Base-by-base conservation (phyloP, 2,329 filamentous ascomycete species). In the Phialocephala sp. region DNA sequence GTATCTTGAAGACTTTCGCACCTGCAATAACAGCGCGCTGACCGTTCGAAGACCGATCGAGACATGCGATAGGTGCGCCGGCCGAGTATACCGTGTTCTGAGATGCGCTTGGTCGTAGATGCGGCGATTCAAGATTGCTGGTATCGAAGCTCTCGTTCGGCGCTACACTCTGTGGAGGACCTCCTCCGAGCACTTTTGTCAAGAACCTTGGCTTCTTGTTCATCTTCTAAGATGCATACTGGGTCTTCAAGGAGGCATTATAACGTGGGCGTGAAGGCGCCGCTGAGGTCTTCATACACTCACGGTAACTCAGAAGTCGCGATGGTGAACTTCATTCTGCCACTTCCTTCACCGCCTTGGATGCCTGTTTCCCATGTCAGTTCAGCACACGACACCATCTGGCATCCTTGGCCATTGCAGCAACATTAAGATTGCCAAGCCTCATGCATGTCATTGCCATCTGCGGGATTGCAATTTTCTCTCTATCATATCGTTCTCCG, bases 1-100 rank as follows among this genome's bases (percentile, higher is more conserved):
- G 76, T 1, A 84, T 88, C 77, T 88, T 88, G 66, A 90, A 84
- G 27, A 89, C 80, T 69, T 89, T 85, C 68, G 84, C 80, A 6
- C 87, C 86, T 8, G 82, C 87, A 50, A 90, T 78, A 2, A 89
- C 82, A 39, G 84, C 86, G 54, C 81, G 79, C 39, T 80, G 81
- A 63, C 84, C 83, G 72, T 89, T 85, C 63, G 84, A 80, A 1
- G 87, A 86, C 39, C 82, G 81, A 73, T 89, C 87, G 69, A 90
- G 79, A 70, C 84, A 85, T 45, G 83, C 76, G 37, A 89, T 83
- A 5, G 87, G 85, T 1, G 79, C 81, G 36, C 82, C 80, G 1
- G 83, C 83, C 14, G 79, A 72, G 70, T 86, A 85, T 12, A 82
- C 76, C 45, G 82, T 84, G 69, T 88, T 83, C 69, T 88, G 87